Evolutionary conservation across 371 early-diverging fungal species (phyloP).

Genomic region (Apophysomyces sp.): DNA sequence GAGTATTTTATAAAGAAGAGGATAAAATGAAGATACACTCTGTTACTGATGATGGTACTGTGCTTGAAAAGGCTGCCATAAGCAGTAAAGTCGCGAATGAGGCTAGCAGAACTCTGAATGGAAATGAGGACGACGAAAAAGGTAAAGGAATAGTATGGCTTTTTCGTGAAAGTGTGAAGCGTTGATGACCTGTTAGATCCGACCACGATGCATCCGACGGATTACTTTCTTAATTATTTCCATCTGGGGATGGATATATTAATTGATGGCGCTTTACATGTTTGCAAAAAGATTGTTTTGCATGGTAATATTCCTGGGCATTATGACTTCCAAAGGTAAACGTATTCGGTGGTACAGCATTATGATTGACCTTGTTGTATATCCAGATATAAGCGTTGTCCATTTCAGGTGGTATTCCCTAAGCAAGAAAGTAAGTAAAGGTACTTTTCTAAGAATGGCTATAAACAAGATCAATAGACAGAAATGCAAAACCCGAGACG

Average conservation of each 20-base stretch:
- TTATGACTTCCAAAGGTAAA: slow-evolving; percentile 69
- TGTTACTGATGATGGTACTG: slow-evolving; percentile 24
- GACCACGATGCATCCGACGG: slow-evolving; percentile 46
- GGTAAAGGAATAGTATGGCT: slow-evolving; percentile 15
- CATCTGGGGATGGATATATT: slow-evolving; percentile 73
- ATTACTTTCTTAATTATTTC: slow-evolving; percentile 74
- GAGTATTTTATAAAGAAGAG: slow-evolving; percentile 66
- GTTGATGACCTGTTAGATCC: not conserved
- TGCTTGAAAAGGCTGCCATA: slow-evolving; percentile 8
- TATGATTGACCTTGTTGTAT: not conserved
- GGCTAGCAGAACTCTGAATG: slow-evolving; percentile 8
- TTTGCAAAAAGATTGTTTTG: slow-evolving; percentile 71
- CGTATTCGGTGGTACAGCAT: not conserved
- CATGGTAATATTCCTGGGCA: slow-evolving; percentile 79
- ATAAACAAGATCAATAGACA: slow-evolving; percentile 1
- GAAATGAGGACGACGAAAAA: slow-evolving; percentile 32
- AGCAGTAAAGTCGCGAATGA: not conserved
- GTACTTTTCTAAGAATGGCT: not conserved
- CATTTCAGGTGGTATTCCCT: slow-evolving; percentile 45
- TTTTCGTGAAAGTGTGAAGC: not conserved
- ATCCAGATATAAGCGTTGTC: slow-evolving; percentile 59
- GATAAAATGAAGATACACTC: slow-evolving; percentile 77
- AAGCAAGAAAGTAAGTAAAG: slow-evolving; percentile 21
- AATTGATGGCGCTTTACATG: slow-evolving; percentile 68
- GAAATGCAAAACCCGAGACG: slow-evolving; percentile 6